These are phyloP conservation scores for Neltuma alba DNA, from an alignment of 306 rosid genomes.

Conservation along the genomic window DNA sequence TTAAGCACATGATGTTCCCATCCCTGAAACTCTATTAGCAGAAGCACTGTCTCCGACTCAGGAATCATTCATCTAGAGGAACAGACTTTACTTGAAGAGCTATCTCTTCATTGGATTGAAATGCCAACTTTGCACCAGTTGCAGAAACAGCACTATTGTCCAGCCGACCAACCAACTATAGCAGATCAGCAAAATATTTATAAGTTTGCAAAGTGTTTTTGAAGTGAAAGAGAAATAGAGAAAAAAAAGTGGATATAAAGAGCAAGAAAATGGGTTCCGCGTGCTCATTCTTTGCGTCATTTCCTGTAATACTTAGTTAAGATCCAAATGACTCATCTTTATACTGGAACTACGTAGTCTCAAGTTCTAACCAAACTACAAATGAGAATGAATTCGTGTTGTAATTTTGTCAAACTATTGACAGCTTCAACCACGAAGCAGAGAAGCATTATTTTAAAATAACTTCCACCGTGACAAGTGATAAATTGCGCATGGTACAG, in stretches of 20 bases:
- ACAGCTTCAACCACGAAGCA: not conserved
- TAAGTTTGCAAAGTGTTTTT: not conserved
- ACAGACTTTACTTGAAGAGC: slow-evolving; percentile 79
- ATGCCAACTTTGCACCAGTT: slow-evolving; percentile 91
- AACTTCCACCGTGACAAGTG: not conserved
- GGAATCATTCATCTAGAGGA: slow-evolving; percentile 85
- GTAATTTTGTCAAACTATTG: slow-evolving; percentile 2
- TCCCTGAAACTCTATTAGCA: slow-evolving; percentile 95
- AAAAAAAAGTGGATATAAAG: not conserved
- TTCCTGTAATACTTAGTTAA: not conserved
- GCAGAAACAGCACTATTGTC: slow-evolving; percentile 99
- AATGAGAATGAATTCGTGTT: not conserved
- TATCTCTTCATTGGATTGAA: slow-evolving; percentile 88
- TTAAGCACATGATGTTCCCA: slow-evolving; percentile 98
- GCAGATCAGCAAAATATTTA: slow-evolving; percentile 26
- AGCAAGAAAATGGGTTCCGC: not conserved
- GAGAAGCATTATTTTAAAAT: not conserved
- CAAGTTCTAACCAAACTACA: not conserved
- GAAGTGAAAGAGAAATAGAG: not conserved
- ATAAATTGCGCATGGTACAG: not conserved
- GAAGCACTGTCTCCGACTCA: slow-evolving; percentile 63
- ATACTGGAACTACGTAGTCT: not conserved
- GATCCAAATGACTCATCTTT: not conserved
- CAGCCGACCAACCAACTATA: slow-evolving; percentile 87
- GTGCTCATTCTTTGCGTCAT: not conserved